Evolutionary conservation across 1,284 basidiomycete species (phyloP), one percentile per base, ranked within the genome.

Genomic region (Tilletia walkeri): DNA sequence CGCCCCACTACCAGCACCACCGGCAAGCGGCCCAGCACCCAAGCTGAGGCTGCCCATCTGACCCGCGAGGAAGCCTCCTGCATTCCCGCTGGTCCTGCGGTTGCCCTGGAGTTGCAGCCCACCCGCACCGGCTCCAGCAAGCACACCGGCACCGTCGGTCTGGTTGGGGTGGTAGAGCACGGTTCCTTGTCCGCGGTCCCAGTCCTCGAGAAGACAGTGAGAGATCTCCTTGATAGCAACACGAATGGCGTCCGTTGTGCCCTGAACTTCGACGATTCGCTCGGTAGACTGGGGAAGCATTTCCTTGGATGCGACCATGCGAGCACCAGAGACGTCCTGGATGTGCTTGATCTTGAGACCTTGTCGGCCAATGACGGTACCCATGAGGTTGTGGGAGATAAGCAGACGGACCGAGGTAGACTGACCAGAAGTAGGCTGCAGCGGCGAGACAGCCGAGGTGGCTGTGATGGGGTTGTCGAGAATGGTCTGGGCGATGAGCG

Each of bases 181-280:
- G 93, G 75, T 72, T 56, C 73, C 78, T 68, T 90, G 86, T 70
- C 92, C 92, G 74, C 95, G 88, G 84, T 98, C 95, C 93, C 93
- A 97, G 85, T 99, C 95, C 84, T 97, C 95, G 73, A 96, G 87
- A 61, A 99, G 87, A 84, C 94, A 97, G 84, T 94, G 93, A 66
- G 91, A 93, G 85, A 99, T 97, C 86, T 99, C 95, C 83, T 91
- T 89, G 72, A 97, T 90, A 67, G 95, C 95, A 75, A 90, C 90
- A 70, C 92, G 90, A 83, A 98, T 97, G 63, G 92, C 88, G 74
- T 96, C 94, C 47, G 93, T 90, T 50, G 91, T 88, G 69, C 95
- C 95, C 84, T 97, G 94, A 66, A 98, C 93, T 85, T 97, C 95
- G 74, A 98, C 95, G 76, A 97, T 91, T 73, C 95, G 92, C 71